Evolutionary conservation across 148 eudicot genomes (phyloP), one percentile per base, ranked within the genome.

Genomic region (Amaranthus palmeri): DNA sequence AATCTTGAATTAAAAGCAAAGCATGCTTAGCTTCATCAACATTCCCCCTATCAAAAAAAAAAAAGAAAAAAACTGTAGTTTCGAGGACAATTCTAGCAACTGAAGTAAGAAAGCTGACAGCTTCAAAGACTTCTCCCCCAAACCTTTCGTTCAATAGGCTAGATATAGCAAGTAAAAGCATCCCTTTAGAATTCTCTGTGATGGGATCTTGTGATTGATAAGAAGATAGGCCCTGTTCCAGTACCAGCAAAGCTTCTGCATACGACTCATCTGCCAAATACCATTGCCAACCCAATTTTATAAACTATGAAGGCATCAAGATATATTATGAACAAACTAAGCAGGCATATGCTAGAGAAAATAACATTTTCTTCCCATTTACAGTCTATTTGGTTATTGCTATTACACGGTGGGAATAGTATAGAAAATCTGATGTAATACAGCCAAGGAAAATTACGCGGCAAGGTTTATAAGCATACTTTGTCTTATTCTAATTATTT

Each of bases 91-190:
- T 42, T 12, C 50, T 45, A 55, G 48, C 52, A 67, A 15, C 51
- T 43, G 25, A 51, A 18, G 10, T 3, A 60, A 45, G 25, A 49
- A 8, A 69, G 54, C 45, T 53, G 9, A 25, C 7, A 62, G 43
- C 5, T 40, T 17, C 5, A 58, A 6, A 45, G 11, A 5, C 49
- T n/a, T 17, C 18, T 25, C 41, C 44, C 8, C 40, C 77, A 8
- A 59, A 93, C 98, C 97, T 89, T 81, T 93, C 90, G 72, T 78
- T 81, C 64, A 86, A 77, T 63, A 93, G 78, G 73, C 86, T 86
- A 40, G 98, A 85, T 76, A 88, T 84, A 54, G 95, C 98, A 56
- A 93, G 96, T 51, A 86, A 81, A 70, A 88, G 85, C 78, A 86
- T 62, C 44, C 90, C 96, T 76, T 85, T 93, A 0, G 90, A 80